Evolutionary conservation across 2,329 filamentous ascomycete species (phyloP), one percentile per base, ranked within the genome.

Genomic region (Rhytidhysteron rufulum): DNA sequence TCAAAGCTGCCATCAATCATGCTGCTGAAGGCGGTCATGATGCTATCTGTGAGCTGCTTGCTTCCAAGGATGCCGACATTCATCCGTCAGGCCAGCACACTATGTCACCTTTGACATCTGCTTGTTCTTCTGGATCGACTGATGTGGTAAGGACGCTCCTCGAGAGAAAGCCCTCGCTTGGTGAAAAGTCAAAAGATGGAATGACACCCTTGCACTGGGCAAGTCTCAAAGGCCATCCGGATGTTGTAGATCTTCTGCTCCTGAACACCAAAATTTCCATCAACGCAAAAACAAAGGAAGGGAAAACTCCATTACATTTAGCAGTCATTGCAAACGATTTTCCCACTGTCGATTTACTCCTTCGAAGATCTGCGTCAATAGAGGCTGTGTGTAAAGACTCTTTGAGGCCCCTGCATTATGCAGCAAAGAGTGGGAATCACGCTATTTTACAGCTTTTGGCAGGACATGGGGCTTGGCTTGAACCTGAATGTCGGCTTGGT

Each of bases 201-300:
- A 67, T 67, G 63, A 65, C 60, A 7, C 55, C 62, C 1, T 37
- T 68, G 16, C 65, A 68, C 36, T 67, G 63, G 63, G 65, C 65
- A 19, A 54, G 58, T 5, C 65, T 54, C 41, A 65, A 65, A 35
- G 65, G 64, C 2, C 64, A 67, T 36, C 50, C 55, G n/a, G 62
- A 67, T 19, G 52, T 62, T 15, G 58, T 67, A 9, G 41, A 58
- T 1, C n/a, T n/a, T n/a, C 39, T 64, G 11, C 50, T 68, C 3
- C 51, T 58, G 27, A 50, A 59, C 24, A 60, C 51, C 24, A 41
- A 58, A 47, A 49, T 50, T 6, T 43, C 53, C 5, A 39, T 67
- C 7, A 40, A 48, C 7, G 51, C 42, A 21, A 48, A 45, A 24
- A 64, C 66, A 37, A 44, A 41, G 9, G 45, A 55, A 11, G 63